These are phyloP conservation scores for Aspergillus affinis DNA, from an alignment of 495 filamentous ascomycete species.

Conservation along the genomic window DNA sequence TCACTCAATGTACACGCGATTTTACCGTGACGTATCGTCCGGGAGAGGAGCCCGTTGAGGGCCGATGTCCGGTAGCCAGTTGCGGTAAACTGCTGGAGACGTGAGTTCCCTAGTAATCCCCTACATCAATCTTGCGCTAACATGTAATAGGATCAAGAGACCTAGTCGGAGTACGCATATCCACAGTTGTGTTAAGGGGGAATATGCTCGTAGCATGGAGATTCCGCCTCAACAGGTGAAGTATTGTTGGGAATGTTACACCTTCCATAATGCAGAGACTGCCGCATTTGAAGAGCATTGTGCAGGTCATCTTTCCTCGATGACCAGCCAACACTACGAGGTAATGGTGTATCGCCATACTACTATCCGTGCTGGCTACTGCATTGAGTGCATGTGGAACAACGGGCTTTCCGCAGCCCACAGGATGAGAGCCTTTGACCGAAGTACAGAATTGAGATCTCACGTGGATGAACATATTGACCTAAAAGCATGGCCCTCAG, in stretches of 20 bases:
- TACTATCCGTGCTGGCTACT: slow-evolving; percentile 11
- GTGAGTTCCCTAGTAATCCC: too few relatives aligned
- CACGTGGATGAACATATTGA: slow-evolving; percentile 8
- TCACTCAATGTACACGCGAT: background rate
- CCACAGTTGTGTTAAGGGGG: too few relatives aligned
- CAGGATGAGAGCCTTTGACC: slow-evolving; percentile 8
- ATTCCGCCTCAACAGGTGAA: too few relatives aligned
- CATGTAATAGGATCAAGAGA: too few relatives aligned
- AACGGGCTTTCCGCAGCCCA: background rate
- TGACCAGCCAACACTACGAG: too few relatives aligned
- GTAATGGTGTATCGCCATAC: slow-evolving; percentile 12
- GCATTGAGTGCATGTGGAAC: slow-evolving; percentile 11
- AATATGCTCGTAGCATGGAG: too few relatives aligned
- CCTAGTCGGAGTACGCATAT: too few relatives aligned
- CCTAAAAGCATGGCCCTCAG: slow-evolving; percentile 4
- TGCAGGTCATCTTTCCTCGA: too few relatives aligned
- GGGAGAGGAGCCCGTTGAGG: slow-evolving; percentile 4
- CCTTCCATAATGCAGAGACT: too few relatives aligned
- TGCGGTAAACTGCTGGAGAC: too few relatives aligned
- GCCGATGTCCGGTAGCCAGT: background rate
- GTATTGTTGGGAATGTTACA: slow-evolving; percentile 16
- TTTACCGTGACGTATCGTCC: slow-evolving; percentile 5
- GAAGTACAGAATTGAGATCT: slow-evolving; percentile 3
- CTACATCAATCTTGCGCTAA: too few relatives aligned
- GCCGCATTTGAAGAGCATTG: too few relatives aligned